Conservation (phyloP, 805 yeast species). For the Candida michaelii region DNA sequence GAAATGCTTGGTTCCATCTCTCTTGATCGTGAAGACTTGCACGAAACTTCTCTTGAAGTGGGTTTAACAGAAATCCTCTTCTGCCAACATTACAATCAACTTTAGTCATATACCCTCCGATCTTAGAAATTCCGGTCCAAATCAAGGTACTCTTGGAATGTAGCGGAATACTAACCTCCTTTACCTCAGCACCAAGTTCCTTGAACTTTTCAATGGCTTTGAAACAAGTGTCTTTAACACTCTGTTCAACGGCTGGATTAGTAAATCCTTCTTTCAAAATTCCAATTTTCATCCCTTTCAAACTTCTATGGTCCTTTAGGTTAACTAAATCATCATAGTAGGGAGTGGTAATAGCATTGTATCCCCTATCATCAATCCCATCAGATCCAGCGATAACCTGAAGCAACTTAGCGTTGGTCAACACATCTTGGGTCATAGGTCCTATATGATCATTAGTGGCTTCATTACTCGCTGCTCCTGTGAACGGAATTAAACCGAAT, state of each 20-base stretch:
- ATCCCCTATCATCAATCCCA: slow-evolving; percentile 32
- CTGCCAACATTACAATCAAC: slow-evolving; percentile 19
- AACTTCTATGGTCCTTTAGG: slow-evolving; percentile 13
- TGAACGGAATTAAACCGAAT: slow-evolving; percentile 27
- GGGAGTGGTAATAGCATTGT: slow-evolving; percentile 20
- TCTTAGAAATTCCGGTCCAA: slow-evolving; percentile 33
- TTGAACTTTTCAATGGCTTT: slow-evolving; percentile 28
- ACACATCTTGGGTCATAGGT: slow-evolving; percentile 36
- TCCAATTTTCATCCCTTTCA: slow-evolving; percentile 32
- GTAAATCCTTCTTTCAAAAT: slow-evolving; percentile 34
- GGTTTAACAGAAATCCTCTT: slow-evolving; percentile 18
- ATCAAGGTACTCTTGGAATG: slow-evolving; percentile 37
- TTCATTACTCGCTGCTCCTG: slow-evolving; percentile 36
- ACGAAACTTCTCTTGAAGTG: slow-evolving; percentile 16
- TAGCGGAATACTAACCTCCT: slow-evolving; percentile 34
- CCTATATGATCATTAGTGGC: slow-evolving; percentile 38
- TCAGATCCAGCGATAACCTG: slow-evolving; percentile 37
- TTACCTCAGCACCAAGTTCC: slow-evolving; percentile 31
- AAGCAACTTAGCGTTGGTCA: slow-evolving; percentile 29
- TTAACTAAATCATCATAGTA: slow-evolving; percentile 18
- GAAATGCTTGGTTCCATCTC: slow-evolving; percentile 17
- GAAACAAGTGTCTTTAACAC: slow-evolving; percentile 24
- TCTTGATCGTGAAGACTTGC: slow-evolving; percentile 12
- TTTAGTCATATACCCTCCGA: slow-evolving; percentile 19
- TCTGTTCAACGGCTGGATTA: slow-evolving; percentile 28